A percentile compares a stretch with the other conserved stretches of the same genome.
These are phyloP conservation scores for Ilex asprella DNA, from an alignment of 257 asterid species.

Conservation along the genomic window DNA sequence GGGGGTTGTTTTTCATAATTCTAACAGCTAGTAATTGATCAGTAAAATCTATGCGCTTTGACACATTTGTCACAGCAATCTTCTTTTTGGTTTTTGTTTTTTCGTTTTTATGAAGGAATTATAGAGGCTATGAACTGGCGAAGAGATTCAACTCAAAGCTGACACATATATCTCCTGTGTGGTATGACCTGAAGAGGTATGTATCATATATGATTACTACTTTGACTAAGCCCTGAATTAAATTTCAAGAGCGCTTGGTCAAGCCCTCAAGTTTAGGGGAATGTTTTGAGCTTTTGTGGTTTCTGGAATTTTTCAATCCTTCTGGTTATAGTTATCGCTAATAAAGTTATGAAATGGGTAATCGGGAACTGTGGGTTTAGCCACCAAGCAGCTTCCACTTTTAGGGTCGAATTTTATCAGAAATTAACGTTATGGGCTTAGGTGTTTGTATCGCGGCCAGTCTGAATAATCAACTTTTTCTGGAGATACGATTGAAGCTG, in stretches of 20 bases:
- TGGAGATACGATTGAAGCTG: too few species aligned
- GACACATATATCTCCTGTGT: conserved; percentile 88
- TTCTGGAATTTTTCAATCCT: background rate
- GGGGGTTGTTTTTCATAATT: background rate
- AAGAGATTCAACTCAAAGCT: conserved; percentile 71
- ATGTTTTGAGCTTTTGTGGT: background rate
- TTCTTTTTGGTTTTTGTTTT: too few species aligned
- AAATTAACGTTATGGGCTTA: too few species aligned
- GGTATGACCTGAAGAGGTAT: conserved; percentile 92
- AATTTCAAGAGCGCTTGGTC: background rate
- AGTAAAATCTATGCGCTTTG: too few species aligned
- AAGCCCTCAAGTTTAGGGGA: background rate
- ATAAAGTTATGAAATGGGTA: too few species aligned
- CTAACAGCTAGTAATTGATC: background rate
- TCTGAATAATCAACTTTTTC: too few species aligned
- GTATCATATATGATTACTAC: background rate
- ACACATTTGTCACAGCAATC: too few species aligned
- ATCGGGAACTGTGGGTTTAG: too few species aligned
- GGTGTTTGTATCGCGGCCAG: too few species aligned
- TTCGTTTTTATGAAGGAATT: conserved; percentile 50
- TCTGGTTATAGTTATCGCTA: background rate
- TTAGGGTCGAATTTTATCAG: too few species aligned
- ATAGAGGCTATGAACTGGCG: conserved; percentile 83
- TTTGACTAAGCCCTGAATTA: background rate
- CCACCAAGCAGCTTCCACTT: too few species aligned